Conservation (phyloP, 1,284 basidiomycete genomes). For the Tremellales sp. region DNA sequence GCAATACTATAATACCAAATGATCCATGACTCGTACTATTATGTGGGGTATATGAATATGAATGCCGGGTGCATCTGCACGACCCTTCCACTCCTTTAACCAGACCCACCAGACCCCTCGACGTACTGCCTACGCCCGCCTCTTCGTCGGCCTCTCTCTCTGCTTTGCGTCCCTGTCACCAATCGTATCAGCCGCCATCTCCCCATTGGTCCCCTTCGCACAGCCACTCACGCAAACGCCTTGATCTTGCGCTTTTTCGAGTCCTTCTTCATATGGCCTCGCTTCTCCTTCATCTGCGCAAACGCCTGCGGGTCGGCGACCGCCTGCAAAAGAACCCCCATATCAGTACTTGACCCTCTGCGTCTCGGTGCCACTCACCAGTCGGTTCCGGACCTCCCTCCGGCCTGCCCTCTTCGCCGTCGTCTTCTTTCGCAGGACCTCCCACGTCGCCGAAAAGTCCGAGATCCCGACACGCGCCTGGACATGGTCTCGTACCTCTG, state of each 20-base stretch:
- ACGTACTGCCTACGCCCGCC: not conserved
- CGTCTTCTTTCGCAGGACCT: slow-evolving; percentile 68
- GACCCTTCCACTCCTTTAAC: too few relatives aligned
- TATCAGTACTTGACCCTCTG: not conserved
- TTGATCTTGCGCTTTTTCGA: slow-evolving; percentile 69
- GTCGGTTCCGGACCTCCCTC: slow-evolving; percentile 61
- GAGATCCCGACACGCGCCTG: slow-evolving; percentile 80
- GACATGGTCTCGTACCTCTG: slow-evolving; percentile 83
- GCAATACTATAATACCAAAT: too few relatives aligned
- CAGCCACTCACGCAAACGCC: slow-evolving; percentile 41
- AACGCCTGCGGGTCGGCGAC: slow-evolving; percentile 43
- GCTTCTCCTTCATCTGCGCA: slow-evolving; percentile 68
- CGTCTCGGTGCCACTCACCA: slow-evolving; percentile 49
- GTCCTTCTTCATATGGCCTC: slow-evolving; percentile 74
- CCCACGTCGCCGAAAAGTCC: slow-evolving; percentile 74
- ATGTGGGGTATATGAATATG: too few relatives aligned
- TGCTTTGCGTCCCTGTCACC: not conserved
- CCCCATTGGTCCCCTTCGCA: not conserved
- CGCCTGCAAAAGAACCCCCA: slow-evolving; percentile 18
- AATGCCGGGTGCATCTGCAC: too few relatives aligned
- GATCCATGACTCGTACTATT: too few relatives aligned
- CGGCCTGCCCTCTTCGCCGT: slow-evolving; percentile 68
- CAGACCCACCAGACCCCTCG: too few relatives aligned
- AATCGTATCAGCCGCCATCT: not conserved
- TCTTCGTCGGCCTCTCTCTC: not conserved